phyloP scores from a whole-genome alignment of 805 yeast species.

The Scheffersomyces ergatensis region DNA sequence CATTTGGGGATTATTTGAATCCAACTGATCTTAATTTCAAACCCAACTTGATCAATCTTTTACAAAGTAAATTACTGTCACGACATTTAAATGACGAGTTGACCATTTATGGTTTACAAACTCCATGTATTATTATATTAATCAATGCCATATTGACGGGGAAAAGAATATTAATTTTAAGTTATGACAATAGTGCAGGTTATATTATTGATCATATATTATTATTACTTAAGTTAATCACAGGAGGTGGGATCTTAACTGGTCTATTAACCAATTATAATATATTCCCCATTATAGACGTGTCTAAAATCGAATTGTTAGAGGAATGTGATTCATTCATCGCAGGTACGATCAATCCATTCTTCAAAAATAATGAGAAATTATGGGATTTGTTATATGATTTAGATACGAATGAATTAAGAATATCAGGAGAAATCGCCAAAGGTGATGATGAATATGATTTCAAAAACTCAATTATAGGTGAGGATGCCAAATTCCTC shows the following conservation, averaged over 20 bases:
- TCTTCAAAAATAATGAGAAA: constrained; percentile 51
- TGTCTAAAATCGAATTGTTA: constrained; percentile 52
- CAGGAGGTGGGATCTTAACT: constrained; percentile 42
- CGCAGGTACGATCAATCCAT: constrained; percentile 69
- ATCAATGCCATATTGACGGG: constrained; percentile 39
- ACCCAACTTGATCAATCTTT: constrained; percentile 30
- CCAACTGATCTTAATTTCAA: constrained; percentile 45
- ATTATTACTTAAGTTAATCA: constrained; percentile 40
- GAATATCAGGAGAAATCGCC: constrained; percentile 19
- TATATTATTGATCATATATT: constrained; percentile 40
- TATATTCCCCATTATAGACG: constrained; percentile 61
- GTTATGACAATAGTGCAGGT: constrained; percentile 39
- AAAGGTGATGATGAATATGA: constrained; percentile 10
- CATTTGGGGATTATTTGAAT: constrained; percentile 42
- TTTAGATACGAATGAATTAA: constrained; percentile 49
- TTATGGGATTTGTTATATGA: constrained; percentile 65
- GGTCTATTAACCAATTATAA: constrained; percentile 35
- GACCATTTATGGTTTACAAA: constrained; percentile 50
- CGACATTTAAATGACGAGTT: constrained; percentile 43
- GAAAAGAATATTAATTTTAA: constrained; percentile 35
- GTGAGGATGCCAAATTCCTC: constrained; percentile 45
- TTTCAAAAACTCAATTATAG: constrained; percentile 35
- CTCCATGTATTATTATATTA: constrained; percentile 44
- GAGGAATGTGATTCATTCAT: constrained; percentile 42
- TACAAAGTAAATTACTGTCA: constrained; percentile 33